Conservation (phyloP, 2,329 filamentous ascomycete species). For the Coniochaeta sp. region DNA sequence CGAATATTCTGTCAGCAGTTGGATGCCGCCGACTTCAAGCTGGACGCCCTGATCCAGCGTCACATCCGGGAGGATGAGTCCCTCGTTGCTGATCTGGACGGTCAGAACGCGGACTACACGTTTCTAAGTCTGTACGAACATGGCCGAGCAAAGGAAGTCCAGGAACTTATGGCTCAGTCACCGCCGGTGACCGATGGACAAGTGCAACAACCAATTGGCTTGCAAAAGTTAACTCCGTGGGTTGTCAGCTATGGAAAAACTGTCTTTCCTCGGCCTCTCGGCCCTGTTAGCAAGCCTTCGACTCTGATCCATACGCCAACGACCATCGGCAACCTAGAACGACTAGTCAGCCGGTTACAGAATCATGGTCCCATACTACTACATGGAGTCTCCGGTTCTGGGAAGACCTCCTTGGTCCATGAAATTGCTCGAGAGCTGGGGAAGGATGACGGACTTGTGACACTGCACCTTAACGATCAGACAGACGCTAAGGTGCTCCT, state of each 20-base stretch:
- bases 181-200: slow-evolving; percentile 11
- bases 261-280: slow-evolving; percentile 58
- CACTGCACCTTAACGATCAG: slow-evolving; percentile 93
- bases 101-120: slow-evolving; percentile 65
- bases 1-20: slow-evolving; percentile 74
- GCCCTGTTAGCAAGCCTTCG: slow-evolving; percentile 36
- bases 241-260: slow-evolving; percentile 59
- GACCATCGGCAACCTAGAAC: slow-evolving; percentile 62
- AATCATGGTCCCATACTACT: slow-evolving; percentile 67
- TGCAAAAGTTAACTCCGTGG: slow-evolving; percentile 43
- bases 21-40: slow-evolving; percentile 69
- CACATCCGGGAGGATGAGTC: slow-evolving; percentile 55
- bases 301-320: slow-evolving; percentile 64
- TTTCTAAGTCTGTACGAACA: slow-evolving; percentile 59
- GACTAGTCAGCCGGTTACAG: slow-evolving; percentile 61
- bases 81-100: slow-evolving; percentile 68
- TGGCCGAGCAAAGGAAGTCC: slow-evolving; percentile 38
- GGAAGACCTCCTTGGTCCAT: slow-evolving; percentile 82
- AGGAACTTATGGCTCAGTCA: slow-evolving; percentile 29
- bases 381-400: slow-evolving; percentile 74
- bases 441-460: slow-evolving; percentile 77
- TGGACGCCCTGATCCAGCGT: slow-evolving; percentile 61
- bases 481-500: slow-evolving; percentile 96
- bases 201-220: slow-evolving; percentile 8
- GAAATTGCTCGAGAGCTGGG: slow-evolving; percentile 75